Evolutionary conservation across 1,284 basidiomycete species (phyloP), one percentile per base, ranked within the genome.

Genomic region (Coniferiporia weirii): DNA sequence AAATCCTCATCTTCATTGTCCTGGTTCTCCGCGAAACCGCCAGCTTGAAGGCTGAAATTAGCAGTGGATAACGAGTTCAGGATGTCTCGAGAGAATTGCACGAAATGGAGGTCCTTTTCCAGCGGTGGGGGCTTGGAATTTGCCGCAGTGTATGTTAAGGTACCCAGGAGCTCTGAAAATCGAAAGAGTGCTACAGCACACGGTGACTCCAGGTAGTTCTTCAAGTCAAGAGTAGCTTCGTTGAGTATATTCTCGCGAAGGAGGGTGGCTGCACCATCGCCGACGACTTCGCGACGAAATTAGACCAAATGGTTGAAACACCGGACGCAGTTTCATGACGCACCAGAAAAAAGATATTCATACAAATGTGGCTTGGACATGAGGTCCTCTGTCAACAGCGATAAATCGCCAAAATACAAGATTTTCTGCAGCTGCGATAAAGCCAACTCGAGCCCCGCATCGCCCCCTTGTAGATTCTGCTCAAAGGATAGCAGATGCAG

Each of bases 341-440:
- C n/a, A 59, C 57, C 35, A n/a, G 52, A 59, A 47, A 53, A 59
- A n/a, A 54, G 17, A 38, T 10, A 59, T 48, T 59, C 57, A 34
- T 53, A 59, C 36, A 47, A 27, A 32, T 49, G 8, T 2, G 40
- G 43, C 6, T 27, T 59, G 27, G 22, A 7, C 12, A 56, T 9
- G 4, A 56, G 55, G 17, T 52, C 52, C 13, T 15, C 20, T 12
- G 35, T 52, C 34, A 48, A 13, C 17, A 22, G 38, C 2, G 56
- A 57, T 4, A 47, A 2, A n/a, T 40, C 54, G 10, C 54, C 48
- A 38, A 20, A 36, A 48, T 51, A 57, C 7, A 57, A 5, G n/a
- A 52, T 38, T 9, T 44, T 57, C 27, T 50, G 22, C 19, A 57
- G 27, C 27, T 52, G 9, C 15, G 36, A 15, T 19, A 43, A n/a